phyloP scores from a whole-genome alignment of 495 filamentous ascomycete species.

The Penicillium atrosanguineum region DNA sequence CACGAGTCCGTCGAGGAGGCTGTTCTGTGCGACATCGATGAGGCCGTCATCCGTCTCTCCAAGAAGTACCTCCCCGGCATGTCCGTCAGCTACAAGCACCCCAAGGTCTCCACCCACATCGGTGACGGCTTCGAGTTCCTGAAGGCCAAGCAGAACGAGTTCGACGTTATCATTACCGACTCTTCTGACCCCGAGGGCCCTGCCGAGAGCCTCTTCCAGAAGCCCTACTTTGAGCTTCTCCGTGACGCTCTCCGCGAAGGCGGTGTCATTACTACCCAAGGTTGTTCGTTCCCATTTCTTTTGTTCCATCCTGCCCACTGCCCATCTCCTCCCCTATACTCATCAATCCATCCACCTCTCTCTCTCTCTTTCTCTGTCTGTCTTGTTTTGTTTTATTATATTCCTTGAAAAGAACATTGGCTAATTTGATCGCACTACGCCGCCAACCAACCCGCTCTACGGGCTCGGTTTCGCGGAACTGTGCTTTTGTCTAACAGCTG shows the following conservation, averaged over 20 bases:
- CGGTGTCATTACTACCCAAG: conserved; percentile 99
- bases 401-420: conserved; percentile 8
- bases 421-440: conserved; percentile 31
- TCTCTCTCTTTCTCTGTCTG: neutral
- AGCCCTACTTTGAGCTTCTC: conserved; percentile 95
- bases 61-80: conserved; percentile 98
- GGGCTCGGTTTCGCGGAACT: conserved; percentile 36
- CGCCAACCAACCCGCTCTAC: conserved; percentile 36
- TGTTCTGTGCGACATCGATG: conserved; percentile 96
- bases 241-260: conserved; percentile 85
- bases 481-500: conserved; percentile 57
- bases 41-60: conserved; percentile 97
- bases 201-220: conserved; percentile 94
- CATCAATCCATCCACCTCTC: conserved; percentile 1
- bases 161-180: conserved; percentile 99
- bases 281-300: conserved; percentile 88
- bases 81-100: conserved; percentile 88
- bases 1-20: conserved; percentile 92
- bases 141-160: conserved; percentile 85
- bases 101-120: conserved; percentile 84
- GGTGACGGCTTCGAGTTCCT: conserved; percentile 99
- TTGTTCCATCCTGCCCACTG: conserved; percentile 19
- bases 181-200: conserved; percentile 96
- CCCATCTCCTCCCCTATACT: conserved; percentile 4
- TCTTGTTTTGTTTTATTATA: conserved; percentile 5